Evolutionary conservation across 768 basidiomycete genomes (phyloP).

Genomic region (Pholiota conissans): DNA sequence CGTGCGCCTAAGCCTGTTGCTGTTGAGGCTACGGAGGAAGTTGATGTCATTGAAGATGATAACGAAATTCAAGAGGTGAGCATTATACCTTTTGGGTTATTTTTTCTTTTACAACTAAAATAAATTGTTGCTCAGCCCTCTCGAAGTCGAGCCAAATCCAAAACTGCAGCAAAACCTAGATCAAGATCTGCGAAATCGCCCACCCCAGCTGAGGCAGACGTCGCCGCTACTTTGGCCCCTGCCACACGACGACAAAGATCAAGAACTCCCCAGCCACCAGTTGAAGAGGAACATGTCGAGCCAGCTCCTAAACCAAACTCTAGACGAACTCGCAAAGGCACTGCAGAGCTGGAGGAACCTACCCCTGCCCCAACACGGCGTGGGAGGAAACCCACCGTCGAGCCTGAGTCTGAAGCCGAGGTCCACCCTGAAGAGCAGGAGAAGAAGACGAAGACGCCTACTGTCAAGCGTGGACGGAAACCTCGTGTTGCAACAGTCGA

Average conservation of each 20-base stretch:
- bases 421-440: conserved; percentile 10
- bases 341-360: conserved; percentile 19
- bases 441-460: conserved; percentile 22
- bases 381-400: conserved; percentile 17
- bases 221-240: conserved; percentile 3
- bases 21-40: neutral
- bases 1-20: conserved; percentile 12
- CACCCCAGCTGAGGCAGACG: neutral
- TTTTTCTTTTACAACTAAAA: neutral
- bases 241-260: conserved; percentile 10
- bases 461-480: conserved; percentile 24
- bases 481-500: conserved; percentile 11
- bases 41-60: neutral
- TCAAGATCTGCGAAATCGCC: conserved; percentile 3
- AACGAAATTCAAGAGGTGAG: conserved; percentile 11
- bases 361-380: conserved; percentile 13
- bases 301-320: conserved; percentile 4
- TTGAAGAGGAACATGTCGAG: conserved; percentile 8
- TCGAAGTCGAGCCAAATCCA: neutral
- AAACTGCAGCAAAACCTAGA: neutral
- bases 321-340: conserved; percentile 26
- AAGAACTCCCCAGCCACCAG: conserved; percentile 18
- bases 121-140: too few relatives aligned
- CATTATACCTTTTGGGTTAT: neutral
- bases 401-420: conserved; percentile 4